Conservation (phyloP, 108 stramenopile species). For the Schizochytrium sp. region DNA sequence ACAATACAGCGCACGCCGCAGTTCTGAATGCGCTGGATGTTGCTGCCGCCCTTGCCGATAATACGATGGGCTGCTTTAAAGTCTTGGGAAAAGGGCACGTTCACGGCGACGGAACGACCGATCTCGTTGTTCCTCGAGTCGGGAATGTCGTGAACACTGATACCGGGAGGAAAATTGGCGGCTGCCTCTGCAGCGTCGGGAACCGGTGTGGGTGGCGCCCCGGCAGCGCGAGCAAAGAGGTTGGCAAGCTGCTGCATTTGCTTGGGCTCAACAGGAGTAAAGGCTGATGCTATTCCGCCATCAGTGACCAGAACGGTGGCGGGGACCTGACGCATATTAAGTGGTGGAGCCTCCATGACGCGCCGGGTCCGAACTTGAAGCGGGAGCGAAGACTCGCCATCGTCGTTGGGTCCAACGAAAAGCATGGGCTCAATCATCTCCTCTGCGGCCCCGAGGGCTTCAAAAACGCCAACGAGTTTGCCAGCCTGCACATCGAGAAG, state of each 20-base stretch:
- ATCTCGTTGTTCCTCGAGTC: not conserved
- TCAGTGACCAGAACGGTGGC: not conserved
- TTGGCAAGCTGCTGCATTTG: slow-evolving; percentile 13
- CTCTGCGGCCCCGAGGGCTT: not conserved
- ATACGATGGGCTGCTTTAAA: not conserved
- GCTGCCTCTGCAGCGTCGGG: not conserved
- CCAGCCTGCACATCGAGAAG: not conserved
- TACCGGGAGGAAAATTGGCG: not conserved
- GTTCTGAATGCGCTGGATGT: not conserved
- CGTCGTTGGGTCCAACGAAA: not conserved
- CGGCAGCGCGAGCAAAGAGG: not conserved
- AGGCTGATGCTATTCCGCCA: not conserved
- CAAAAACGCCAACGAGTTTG: not conserved
- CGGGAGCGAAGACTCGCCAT: not conserved
- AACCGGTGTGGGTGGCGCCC: not conserved
- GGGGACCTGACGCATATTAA: not conserved
- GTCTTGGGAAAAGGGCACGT: not conserved
- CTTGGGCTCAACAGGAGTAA: not conserved
- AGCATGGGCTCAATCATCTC: not conserved
- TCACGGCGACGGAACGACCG: not conserved
- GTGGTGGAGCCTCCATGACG: not conserved
- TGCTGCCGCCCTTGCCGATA: not conserved
- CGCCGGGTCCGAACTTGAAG: not conserved
- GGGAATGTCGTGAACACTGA: not conserved
- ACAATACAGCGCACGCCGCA: not conserved